Base-by-base conservation (phyloP, 2,329 filamentous ascomycete genomes). In the Ascochyta pisi region DNA sequence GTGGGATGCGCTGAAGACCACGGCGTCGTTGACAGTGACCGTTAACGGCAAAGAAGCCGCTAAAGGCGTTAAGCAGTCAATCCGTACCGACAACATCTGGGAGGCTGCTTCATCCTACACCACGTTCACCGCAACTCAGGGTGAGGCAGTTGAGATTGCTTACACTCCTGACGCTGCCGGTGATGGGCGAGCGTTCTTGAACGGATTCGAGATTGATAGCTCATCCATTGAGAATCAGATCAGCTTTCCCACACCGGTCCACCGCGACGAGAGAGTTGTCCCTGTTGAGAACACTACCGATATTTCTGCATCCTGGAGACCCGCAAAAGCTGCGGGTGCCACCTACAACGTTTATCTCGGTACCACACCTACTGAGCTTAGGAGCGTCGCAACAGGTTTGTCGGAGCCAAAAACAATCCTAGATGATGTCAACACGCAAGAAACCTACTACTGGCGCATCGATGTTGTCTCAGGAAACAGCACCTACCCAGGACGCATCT, bases 381-480 rank as follows among this genome's bases (percentile, higher is more conserved):
- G 54, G 24, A 58, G 38, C 15, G 51, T 57, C 6, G 60, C 52
- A 9, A 60, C 46, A 9, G 52, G 49, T 6, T 22, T 57, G 2
- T 38, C 46, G 3, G 22, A 43, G 35, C 47, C 54, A 9, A 60
- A 38, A 16, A 48, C 49, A 13, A 58, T 42, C 0, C 31, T 62
- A n/a, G 22, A 52, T 6, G 52, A 46, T 13, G 27, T 62, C 6
- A 57, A 60, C 35, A 54, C 54, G 3, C 46, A 51, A 3, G 67
- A 70, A 34, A 70, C 63, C 0, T 73, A 68, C 43, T 74, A 72
- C 48, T 73, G 71, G 71, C 65, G 70, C 6, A 66, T 74, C 1
- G 71, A 74, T 31, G 67, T 68, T 3, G 53, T 70, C 9, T 57
- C 62, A 10, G 60, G 51, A 33, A 27, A 49, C 23, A 24, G 39